phyloP scores from a whole-genome alignment of 306 rosid species.

The Rosa persica region DNA sequence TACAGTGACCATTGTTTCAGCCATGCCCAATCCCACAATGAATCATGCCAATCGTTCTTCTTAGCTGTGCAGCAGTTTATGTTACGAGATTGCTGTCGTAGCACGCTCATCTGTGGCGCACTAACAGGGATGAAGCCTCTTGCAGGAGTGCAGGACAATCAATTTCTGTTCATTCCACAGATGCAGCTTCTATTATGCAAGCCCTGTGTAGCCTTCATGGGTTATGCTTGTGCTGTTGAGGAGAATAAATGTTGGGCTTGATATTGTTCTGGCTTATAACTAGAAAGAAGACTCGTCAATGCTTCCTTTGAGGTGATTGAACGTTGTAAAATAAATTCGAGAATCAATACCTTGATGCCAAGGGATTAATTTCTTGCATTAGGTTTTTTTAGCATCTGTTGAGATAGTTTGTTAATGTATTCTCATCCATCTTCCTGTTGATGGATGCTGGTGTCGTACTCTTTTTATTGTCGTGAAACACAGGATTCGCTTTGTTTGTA shows the following conservation, averaged over 20 bases:
- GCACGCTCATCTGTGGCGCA: neutral
- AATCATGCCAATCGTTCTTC: neutral
- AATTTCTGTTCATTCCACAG: neutral
- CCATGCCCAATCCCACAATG: neutral
- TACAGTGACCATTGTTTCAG: neutral
- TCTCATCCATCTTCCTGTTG: neutral
- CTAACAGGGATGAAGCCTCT: neutral
- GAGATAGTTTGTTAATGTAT: neutral
- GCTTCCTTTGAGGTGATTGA: neutral
- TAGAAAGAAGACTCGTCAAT: neutral
- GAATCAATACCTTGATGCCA: neutral
- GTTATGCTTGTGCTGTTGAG: neutral
- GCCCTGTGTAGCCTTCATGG: neutral
- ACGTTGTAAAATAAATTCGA: neutral
- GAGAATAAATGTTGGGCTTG: neutral
- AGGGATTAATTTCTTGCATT: neutral
- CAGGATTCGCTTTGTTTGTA: neutral
- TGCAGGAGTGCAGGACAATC: neutral
- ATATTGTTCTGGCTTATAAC: neutral
- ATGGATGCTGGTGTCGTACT: neutral
- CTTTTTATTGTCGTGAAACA: neutral
- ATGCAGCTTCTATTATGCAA: neutral
- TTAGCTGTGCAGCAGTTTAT: constrained; percentile 1
- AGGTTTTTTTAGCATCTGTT: neutral
- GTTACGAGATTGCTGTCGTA: neutral